phyloP scores from a whole-genome alignment of 768 basidiomycete genomes.

The Termitomyces sp. region DNA sequence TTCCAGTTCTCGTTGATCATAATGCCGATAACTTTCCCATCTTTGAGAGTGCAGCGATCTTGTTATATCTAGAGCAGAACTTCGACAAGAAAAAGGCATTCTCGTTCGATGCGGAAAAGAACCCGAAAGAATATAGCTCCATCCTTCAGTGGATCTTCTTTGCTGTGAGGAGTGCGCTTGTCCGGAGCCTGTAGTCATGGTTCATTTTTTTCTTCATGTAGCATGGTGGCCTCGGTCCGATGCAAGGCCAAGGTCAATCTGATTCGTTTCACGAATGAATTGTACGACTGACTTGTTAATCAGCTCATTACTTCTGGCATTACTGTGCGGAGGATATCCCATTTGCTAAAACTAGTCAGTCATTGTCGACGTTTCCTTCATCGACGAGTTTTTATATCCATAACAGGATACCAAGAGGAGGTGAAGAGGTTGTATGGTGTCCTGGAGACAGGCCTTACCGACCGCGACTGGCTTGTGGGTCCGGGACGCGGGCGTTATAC shows the following conservation, averaged over 20 bases:
- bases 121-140: slow-evolving; percentile 66
- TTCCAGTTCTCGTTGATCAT: slow-evolving; percentile 66
- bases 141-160: slow-evolving; percentile 89
- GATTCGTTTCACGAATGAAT: neutral
- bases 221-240: slow-evolving; percentile 84
- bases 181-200: neutral
- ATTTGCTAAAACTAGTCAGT: slow-evolving; percentile 62
- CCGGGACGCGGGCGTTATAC: slow-evolving; percentile 64
- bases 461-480: slow-evolving; percentile 81
- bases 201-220: slow-evolving; percentile 24
- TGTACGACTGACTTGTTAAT: neutral
- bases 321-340: slow-evolving; percentile 67
- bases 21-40: slow-evolving; percentile 60
- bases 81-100: slow-evolving; percentile 79
- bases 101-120: slow-evolving; percentile 52
- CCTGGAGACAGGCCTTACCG: slow-evolving; percentile 68
- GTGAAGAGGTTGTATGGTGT: slow-evolving; percentile 80
- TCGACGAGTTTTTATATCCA: neutral
- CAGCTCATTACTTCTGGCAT: slow-evolving; percentile 65
- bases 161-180: slow-evolving; percentile 38
- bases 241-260: slow-evolving; percentile 67
- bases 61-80: slow-evolving; percentile 76
- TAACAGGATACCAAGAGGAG: slow-evolving; percentile 73
- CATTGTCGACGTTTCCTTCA: neutral
- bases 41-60: slow-evolving; percentile 80